These are phyloP conservation scores for Stagonosporopsis tanaceti DNA, from an alignment of 2,329 filamentous ascomycete genomes.

Conservation along the genomic window DNA sequence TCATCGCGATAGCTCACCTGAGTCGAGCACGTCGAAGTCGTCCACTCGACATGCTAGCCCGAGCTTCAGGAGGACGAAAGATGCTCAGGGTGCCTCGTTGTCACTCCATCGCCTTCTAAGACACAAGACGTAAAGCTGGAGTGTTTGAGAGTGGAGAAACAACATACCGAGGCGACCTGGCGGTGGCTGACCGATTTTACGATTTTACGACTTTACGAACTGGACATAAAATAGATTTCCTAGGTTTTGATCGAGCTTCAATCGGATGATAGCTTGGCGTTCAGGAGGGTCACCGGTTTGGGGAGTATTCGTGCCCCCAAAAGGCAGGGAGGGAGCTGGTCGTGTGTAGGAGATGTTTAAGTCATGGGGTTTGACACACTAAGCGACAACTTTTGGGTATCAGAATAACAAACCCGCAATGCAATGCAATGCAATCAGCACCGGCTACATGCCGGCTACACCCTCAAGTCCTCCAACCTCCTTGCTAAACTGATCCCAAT, in stretches of 20 bases:
- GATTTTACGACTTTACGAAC: slow-evolving; percentile 16
- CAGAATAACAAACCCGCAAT: slow-evolving; percentile 13
- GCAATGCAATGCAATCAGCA: slow-evolving; percentile 12
- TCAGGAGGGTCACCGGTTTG: neutral
- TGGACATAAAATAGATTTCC: neutral
- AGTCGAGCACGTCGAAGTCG: slow-evolving; percentile 16
- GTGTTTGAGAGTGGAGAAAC: neutral
- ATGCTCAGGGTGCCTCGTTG: slow-evolving; percentile 15
- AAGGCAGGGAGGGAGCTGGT: neutral
- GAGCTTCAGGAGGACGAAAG: slow-evolving; percentile 8
- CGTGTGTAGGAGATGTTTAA: neutral
- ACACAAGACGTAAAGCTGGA: slow-evolving; percentile 10
- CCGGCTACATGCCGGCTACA: slow-evolving; percentile 55
- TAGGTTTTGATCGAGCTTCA: too few species aligned
- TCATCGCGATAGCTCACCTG: slow-evolving; percentile 16
- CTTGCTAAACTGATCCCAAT: slow-evolving; percentile 83
- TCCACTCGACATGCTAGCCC: slow-evolving; percentile 13
- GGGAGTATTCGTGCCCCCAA: neutral
- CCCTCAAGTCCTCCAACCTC: slow-evolving; percentile 70
- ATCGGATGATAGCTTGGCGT: neutral
- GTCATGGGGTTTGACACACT: neutral
- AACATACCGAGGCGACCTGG: slow-evolving; percentile 1
- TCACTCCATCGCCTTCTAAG: slow-evolving; percentile 15
- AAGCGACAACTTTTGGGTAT: slow-evolving; percentile 15
- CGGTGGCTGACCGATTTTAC: slow-evolving; percentile 5